A percentile compares a stretch with the other conserved stretches of the same genome.
These are phyloP conservation scores for Micractinium conductrix DNA, from an alignment of 139 green algal genomes.

Conservation along the genomic window DNA sequence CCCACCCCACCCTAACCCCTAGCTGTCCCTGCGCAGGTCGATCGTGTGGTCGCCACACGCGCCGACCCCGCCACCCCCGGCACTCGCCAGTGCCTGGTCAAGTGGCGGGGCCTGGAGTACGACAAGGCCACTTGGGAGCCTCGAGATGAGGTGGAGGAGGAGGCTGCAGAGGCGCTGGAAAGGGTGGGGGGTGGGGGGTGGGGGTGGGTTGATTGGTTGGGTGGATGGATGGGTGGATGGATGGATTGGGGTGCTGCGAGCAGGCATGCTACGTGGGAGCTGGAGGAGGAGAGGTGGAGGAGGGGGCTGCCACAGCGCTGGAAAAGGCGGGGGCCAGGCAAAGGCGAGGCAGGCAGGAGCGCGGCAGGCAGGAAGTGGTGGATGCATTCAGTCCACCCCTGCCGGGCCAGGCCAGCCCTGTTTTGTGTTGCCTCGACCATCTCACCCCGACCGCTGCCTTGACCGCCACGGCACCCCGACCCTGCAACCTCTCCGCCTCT, in stretches of 20 bases:
- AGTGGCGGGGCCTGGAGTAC: conserved; percentile 12
- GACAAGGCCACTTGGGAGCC: conserved; percentile 36
- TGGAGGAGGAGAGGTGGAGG: no score
- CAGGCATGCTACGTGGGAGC: no score
- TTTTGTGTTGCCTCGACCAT: background rate
- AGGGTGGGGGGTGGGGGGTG: background rate
- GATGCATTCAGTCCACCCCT: background rate
- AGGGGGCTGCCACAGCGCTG: background rate
- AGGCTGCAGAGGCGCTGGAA: background rate
- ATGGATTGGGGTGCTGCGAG: background rate
- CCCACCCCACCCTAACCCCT: no score
- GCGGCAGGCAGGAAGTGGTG: background rate
- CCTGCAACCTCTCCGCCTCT: background rate
- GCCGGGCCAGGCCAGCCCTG: background rate
- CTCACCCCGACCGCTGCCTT: background rate
- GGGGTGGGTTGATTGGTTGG: background rate
- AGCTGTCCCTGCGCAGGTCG: no score
- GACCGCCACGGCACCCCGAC: background rate
- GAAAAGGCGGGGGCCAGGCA: no score
- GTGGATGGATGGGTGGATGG: background rate
- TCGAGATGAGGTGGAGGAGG: background rate
- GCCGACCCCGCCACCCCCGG: no score
- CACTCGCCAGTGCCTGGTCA: no score
- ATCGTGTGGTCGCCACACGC: no score
- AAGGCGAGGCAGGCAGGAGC: background rate